Evolutionary conservation across 306 rosid species (phyloP), one percentile per base, ranked within the genome.

Genomic region (Cucurbita moschata): DNA sequence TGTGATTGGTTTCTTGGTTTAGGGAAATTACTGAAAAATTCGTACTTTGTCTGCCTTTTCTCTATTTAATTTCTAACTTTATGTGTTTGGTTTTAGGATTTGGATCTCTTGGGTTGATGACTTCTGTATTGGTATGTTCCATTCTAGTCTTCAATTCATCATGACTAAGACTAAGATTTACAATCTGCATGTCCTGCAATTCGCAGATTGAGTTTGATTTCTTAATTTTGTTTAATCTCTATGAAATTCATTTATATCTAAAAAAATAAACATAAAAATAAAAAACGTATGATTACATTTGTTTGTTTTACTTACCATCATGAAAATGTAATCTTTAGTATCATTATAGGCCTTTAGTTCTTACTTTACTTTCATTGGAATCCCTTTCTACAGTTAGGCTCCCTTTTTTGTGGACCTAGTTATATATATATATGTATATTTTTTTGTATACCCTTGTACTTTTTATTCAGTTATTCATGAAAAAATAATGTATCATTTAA

Each of bases 61-160:
- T 61, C 18, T 38, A 26, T 75, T 15, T 63, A 72, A 56, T 72
- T 57, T 74, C 83, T 78, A 47, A 77, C 76, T 73, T 76, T 30
- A 76, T 79, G 55, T 50, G 4, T 46, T 10, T 59, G 73, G 62
- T 81, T 82, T 16, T 70, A 94, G 99, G 99, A 68, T 94, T 94
- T 78, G 99, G 99, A 77, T 94, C 99, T 52, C 87, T 94, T 80
- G 99, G 99, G 68, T 82, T 94, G 97, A 94, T 94, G 99, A 91
- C 99, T 40, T 94, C 99, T 73, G 99, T 94, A 60, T 80, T 94
- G 96, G 99, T 94, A 82, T 30, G 92, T 79, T 63, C 75, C 69
- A 59, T 30, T 71, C 23, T 18, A 40, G 63, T 72, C 18, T 40
- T 54, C 8, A 38, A 21, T 69, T 13, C 44, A 50, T 14, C 52